Base-by-base conservation (phyloP, 2,329 filamentous ascomycete species). In the Pestalotiopsis sp. region DNA sequence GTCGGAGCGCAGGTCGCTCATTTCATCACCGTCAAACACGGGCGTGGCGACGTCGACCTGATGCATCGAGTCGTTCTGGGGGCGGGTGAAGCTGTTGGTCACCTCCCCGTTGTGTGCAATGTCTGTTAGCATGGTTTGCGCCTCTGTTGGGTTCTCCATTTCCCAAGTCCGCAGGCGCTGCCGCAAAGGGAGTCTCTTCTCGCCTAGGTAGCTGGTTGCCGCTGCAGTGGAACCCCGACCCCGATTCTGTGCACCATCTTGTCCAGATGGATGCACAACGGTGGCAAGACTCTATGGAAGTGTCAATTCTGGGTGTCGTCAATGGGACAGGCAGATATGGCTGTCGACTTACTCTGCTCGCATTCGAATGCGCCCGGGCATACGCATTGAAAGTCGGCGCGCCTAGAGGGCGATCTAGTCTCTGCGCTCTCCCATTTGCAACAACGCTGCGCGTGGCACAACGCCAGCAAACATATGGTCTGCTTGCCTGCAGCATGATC, bases 131-230 rank as follows among this genome's bases (percentile, higher is more conserved):
- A 79, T 71, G 12, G 57, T 62, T 3, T 74, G 70, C 3, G 68
- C 69, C 49, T 72, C 69, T 23, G 67, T 68, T 11, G 74, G 74
- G 66, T 85, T 80, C 65, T 81, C 75, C 17, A 71, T 65, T 61
- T 81, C 77, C 84, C 84, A 86, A 71, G 74, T 70, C 36, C 78
- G 78, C 31, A 87, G 77, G 14, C 78, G 78, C 49, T 82, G 72
- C 49, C 84, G 81, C 57, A 86, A 83, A 2, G 72, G 66, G 17
- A 68, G 57, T 25, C n/a, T 36, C 25, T 63, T 45, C 31, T 67
- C 14, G 57, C n/a, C 57, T n/a, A 14, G 13, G 13, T 6, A 5
- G n/a, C 25, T 17, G 5, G 12, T 12, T 25, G 25, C 17, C 9
- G 64, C 64, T 17, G 45, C 52, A 6, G 14, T 14, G n/a, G 36